Percentiles rank a stretch among this genome's conserved stretches.
These are phyloP conservation scores for Torulaspora pretoriensis DNA, from an alignment of 1,139 yeast genomes.

Conservation along the genomic window DNA sequence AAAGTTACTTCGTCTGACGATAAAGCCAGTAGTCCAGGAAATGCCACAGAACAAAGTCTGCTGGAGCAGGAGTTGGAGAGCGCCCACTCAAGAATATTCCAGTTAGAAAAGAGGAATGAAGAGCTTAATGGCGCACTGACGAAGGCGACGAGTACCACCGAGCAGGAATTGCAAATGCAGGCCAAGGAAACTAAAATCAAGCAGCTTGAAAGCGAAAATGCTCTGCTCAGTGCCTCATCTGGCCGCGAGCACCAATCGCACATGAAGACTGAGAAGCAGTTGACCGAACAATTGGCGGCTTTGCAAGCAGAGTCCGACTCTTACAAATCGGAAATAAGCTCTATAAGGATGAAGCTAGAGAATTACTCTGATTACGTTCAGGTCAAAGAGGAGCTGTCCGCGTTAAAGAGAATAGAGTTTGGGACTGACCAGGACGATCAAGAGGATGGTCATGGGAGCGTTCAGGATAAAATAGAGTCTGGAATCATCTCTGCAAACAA, in stretches of 20 bases:
- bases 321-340: conserved; percentile 48
- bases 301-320: conserved; percentile 46
- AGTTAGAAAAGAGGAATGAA: conserved; percentile 75
- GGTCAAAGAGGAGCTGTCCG: conserved; percentile 65
- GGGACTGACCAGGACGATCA: conserved; percentile 41
- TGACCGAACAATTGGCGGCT: conserved; percentile 39
- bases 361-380: conserved; percentile 67
- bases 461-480: conserved; percentile 36
- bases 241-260: conserved; percentile 42
- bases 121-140: conserved; percentile 65
- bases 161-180: conserved; percentile 34
- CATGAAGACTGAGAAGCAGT: conserved; percentile 37
- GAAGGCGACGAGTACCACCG: conserved; percentile 35
- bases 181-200: conserved; percentile 43
- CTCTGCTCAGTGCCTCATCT: conserved; percentile 56
- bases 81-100: conserved; percentile 62
- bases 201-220: conserved; percentile 65
- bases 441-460: conserved; percentile 14
- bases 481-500: conserved; percentile 40
- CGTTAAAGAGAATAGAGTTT: conserved; percentile 72
- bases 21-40: conserved; percentile 24
- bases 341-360: conserved; percentile 45
- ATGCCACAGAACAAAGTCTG: conserved; percentile 48
- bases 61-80: conserved; percentile 71
- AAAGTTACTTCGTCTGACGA: conserved; percentile 30